Base-by-base conservation (phyloP, 2,329 filamentous ascomycete genomes). In the Fusarium nodosum region DNA sequence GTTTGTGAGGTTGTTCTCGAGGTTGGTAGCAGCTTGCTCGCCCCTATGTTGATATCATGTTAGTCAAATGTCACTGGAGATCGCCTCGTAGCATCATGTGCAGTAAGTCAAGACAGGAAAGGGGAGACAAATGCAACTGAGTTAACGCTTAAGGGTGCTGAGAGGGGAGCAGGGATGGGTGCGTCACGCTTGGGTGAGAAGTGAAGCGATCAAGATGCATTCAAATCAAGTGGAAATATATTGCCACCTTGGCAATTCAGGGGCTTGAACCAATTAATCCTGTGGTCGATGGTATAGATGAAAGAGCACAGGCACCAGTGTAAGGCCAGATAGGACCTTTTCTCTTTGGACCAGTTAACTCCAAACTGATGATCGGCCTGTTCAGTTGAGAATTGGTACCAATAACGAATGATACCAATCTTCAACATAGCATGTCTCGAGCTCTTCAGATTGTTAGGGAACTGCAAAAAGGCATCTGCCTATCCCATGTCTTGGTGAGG, bases 1-100 rank as follows among this genome's bases (percentile, higher is more conserved):
- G 34, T 73, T 83, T 11, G 81, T 79, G 51, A 89, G 80, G 68
- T 84, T 85, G 3, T 82, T 79, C 73, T 89, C 87, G 20, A 89
- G 82, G 31, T 81, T 81, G 13, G 82, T 74, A 42, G 86, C 86
- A 6, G 86, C 79, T 69, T 86, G 83, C 64, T 89, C 87, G 69
- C 86, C 87, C 71, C 85, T 87, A 34, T 63, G 58, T 64, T 36
- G 16, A 30, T 54, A 41, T 18, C 22, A 41, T 53, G 71, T 76
- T 60, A 75, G 72, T 47, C 24, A 64, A 22, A 44, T 42, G 45
- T 56, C 45, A 50, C 30, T 20, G 26, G 24, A 31, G 45, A 36
- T 60, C 36, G 30, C 46, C 30, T 33, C 22, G 45, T 18, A 62
- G 47, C 38, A 44, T 34, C 38, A 28, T 38, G 41, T 18, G 41